Evolutionary conservation across 169 alveolate genomes (phyloP), one percentile per base, ranked within the genome.

Genomic region (Eimeria tenella): DNA sequence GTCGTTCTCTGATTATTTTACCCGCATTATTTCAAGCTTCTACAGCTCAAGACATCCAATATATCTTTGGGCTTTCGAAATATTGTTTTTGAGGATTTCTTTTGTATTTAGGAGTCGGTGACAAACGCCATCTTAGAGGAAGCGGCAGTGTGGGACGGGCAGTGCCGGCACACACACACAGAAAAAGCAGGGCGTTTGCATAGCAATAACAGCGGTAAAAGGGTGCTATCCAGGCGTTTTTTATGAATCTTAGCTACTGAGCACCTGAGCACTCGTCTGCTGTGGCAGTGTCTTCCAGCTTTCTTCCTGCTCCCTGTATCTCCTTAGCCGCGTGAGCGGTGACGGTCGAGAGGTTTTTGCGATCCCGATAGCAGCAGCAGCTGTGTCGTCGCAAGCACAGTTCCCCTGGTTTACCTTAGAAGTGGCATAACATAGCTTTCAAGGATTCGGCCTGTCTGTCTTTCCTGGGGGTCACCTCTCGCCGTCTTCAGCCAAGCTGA

Each of bases 111-210:
- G 17, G 49, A 19, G n/a, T 63, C n/a, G 49, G 17, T 75, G 53
- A 42, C 86, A 50, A 50, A 75, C 19, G 5, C 65, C 63, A 21
- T 75, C 42, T 75, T 63, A 60, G 68, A 60, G 53, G 86, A 75
- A 75, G 86, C 86, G 53, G 65, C n/a, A 7, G 86, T 49, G 86
- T 75, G 86, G 86, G 86, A 75, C 86, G 86, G 86, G 21, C 63
- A 75, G 65, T 25, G n/a, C 86, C n/a, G 50, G 17, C 86, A 75
- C 86, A 75, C 86, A 75, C 86, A 50, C 86, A 50, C n/a, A 63
- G 65, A 75, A 63, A 63, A 75, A 50, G 21, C 42, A 17, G 65
- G n/a, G 53, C 65, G 86, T 19, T n/a, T 8, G 86, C 19, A 8
- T n/a, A 75, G 53, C 52, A 19, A 17, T 60, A 55, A 75, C 62